phyloP scores from a whole-genome alignment of 2,329 filamentous ascomycete species.

The Aureobasidium sp. region DNA sequence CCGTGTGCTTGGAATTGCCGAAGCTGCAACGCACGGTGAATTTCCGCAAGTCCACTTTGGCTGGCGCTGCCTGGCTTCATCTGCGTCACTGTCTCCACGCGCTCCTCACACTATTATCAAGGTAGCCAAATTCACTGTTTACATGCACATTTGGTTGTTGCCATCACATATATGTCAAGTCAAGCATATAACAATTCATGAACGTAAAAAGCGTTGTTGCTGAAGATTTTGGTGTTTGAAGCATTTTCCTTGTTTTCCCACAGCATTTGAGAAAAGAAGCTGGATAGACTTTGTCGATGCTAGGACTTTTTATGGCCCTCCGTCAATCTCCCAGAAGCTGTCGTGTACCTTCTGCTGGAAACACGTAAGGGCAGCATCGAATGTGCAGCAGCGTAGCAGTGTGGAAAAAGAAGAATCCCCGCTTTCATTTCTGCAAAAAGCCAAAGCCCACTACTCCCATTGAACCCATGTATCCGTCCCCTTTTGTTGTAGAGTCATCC shows the following conservation, averaged over 20 bases:
- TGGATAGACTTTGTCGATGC: constrained; percentile 10
- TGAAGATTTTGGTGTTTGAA: constrained; percentile 12
- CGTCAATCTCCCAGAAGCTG: constrained; percentile 5
- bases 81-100: constrained; percentile 5
- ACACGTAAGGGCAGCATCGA: constrained; percentile 1
- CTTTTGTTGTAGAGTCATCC: constrained; percentile 5
- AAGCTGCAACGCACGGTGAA: constrained; percentile 5
- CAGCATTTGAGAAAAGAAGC: constrained; percentile 7
- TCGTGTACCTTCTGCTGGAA: constrained; percentile 7
- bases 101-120: not conserved
- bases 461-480: constrained; percentile 8
- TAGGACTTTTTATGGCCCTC: constrained; percentile 9
- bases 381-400: constrained; percentile 1
- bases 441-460: constrained; percentile 11
- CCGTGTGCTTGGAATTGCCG: constrained; percentile 3
- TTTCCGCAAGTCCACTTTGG: not conserved
- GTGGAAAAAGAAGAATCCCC: constrained; percentile 7
- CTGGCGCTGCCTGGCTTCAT: not conserved
- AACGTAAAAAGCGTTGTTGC: constrained; percentile 10
- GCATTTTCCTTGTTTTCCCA: constrained; percentile 9
- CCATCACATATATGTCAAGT: not conserved
- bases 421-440: constrained; percentile 11
- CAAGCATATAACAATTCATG: constrained; percentile 4
- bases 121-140: not conserved
- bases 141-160: not conserved